Evolutionary conservation across 139 green algal genomes (phyloP).

Genomic region (Chlorella sp.): DNA sequence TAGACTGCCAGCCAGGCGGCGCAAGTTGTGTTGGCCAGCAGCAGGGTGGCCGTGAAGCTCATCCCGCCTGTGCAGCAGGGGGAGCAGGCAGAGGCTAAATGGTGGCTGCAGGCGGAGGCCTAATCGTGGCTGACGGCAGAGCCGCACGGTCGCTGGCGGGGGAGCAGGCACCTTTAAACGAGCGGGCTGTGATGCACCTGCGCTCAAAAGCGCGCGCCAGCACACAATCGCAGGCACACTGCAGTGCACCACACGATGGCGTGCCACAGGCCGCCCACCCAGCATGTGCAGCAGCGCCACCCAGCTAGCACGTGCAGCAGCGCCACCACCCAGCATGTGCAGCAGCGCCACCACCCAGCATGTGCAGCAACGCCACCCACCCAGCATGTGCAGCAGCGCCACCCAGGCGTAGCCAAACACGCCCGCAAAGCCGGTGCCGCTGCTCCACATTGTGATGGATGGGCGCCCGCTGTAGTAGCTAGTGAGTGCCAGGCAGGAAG

Average conservation of each 20-base stretch:
- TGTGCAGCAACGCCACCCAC: background rate
- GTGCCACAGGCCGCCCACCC: background rate
- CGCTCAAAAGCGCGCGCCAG: background rate
- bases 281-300: slow-evolving; percentile 9
- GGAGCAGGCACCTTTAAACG: too few species aligned
- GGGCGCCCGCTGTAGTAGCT: slow-evolving; percentile 40
- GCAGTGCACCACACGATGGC: background rate
- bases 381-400: slow-evolving; percentile 32
- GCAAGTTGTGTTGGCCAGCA: slow-evolving; percentile 7
- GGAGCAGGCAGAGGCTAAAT: too few species aligned
- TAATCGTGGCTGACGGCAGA: too few species aligned
- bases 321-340: slow-evolving; percentile 19
- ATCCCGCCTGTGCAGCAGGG: slow-evolving; percentile 1
- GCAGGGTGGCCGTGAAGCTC: slow-evolving; percentile 23
- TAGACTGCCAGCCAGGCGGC: slow-evolving; percentile 30
- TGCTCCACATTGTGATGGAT: slow-evolving; percentile 52
- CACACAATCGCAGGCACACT: background rate
- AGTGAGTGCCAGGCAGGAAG: slow-evolving; percentile 59
- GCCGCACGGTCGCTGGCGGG: too few species aligned
- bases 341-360: slow-evolving; percentile 27
- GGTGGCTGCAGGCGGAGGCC: too few species aligned
- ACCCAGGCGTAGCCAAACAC: slow-evolving; percentile 63
- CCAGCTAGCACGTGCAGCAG: background rate
- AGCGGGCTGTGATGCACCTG: too few species aligned
- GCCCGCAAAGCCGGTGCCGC: slow-evolving; percentile 60